A percentile compares a stretch with the other conserved stretches of the same genome.
Conservation (phyloP, 2,329 filamentous ascomycete genomes). For the Hawksworthiomyces lignivorus region DNA sequence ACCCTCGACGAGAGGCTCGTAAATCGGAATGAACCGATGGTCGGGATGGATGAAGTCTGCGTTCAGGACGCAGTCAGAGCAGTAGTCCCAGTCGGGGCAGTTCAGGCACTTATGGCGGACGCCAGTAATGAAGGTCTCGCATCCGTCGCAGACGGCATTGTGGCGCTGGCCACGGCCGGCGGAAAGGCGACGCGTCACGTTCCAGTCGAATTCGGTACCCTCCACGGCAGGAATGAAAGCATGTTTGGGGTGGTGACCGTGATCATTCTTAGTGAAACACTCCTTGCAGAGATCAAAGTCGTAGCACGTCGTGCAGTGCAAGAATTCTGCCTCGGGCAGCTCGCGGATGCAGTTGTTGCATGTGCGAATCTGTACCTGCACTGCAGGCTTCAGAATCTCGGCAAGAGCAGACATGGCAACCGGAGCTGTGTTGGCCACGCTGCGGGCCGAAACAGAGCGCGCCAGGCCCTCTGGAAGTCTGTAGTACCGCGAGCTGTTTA, state of each 20-base stretch:
- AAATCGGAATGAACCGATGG: conserved; percentile 85
- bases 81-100: conserved; percentile 98
- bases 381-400: background rate
- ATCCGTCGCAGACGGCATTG: conserved; percentile 89
- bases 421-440: background rate
- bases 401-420: background rate
- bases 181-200: conserved; percentile 60
- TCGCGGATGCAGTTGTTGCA: conserved; percentile 64
- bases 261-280: conserved; percentile 68
- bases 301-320: conserved; percentile 76
- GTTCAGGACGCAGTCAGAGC: conserved; percentile 62
- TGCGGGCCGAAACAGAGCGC: background rate
- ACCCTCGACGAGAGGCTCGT: conserved; percentile 44
- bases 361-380: conserved; percentile 42
- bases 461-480: background rate
- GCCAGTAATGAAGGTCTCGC: conserved; percentile 79
- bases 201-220: conserved; percentile 51
- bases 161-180: conserved; percentile 77
- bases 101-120: conserved; percentile 93
- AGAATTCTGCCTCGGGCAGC: conserved; percentile 68
- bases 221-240: conserved; percentile 62
- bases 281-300: conserved; percentile 87
- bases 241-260: conserved; percentile 89
- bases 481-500: no score
- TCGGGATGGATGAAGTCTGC: conserved; percentile 64